Evolutionary conservation across 2,329 filamentous ascomycete genomes (phyloP).

Genomic region (Thermothelomyces thermophilus): DNA sequence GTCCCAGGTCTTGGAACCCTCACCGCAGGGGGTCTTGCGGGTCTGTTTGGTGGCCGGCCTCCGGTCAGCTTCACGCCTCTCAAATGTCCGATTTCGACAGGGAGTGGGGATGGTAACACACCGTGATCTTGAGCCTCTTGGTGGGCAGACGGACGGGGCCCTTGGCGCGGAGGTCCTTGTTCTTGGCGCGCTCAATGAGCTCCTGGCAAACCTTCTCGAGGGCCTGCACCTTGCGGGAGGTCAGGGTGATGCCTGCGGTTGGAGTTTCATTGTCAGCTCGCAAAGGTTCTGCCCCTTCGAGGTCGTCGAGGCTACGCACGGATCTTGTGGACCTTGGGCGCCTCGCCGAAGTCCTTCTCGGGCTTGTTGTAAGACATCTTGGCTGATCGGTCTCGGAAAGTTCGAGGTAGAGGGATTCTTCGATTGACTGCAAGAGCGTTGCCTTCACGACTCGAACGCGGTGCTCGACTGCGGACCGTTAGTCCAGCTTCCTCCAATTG

Average conservation of each 20-base stretch:
- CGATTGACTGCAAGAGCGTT: slow-evolving; percentile 13
- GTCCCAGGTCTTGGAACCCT: slow-evolving; percentile 99
- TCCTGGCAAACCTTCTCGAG: slow-evolving; percentile 98
- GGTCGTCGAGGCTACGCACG: neutral
- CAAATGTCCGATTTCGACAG: neutral
- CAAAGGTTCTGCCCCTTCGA: neutral
- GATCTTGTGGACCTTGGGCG: slow-evolving; percentile 43
- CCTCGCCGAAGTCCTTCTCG: slow-evolving; percentile 90
- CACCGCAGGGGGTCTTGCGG: slow-evolving; percentile 98
- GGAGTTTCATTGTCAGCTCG: slow-evolving; percentile 18
- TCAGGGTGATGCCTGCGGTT: slow-evolving; percentile 25
- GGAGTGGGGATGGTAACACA: neutral
- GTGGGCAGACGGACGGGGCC: slow-evolving; percentile 69
- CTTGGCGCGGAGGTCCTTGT: slow-evolving; percentile 98
- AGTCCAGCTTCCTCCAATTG: neutral
- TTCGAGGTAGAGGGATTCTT: slow-evolving; percentile 19
- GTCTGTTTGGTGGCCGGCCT: slow-evolving; percentile 63
- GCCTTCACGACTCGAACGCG: slow-evolving; percentile 78
- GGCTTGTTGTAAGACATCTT: slow-evolving; percentile 92
- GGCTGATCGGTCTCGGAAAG: slow-evolving; percentile 30
- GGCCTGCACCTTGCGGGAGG: slow-evolving; percentile 85
- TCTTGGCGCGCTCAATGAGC: slow-evolving; percentile 96
- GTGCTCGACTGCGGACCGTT: slow-evolving; percentile 21
- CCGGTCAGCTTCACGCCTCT: neutral
- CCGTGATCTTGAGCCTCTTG: slow-evolving; percentile 28